These are phyloP conservation scores for Ampelomyces quisqualis DNA, from an alignment of 2,329 filamentous ascomycete genomes.

Conservation along the genomic window DNA sequence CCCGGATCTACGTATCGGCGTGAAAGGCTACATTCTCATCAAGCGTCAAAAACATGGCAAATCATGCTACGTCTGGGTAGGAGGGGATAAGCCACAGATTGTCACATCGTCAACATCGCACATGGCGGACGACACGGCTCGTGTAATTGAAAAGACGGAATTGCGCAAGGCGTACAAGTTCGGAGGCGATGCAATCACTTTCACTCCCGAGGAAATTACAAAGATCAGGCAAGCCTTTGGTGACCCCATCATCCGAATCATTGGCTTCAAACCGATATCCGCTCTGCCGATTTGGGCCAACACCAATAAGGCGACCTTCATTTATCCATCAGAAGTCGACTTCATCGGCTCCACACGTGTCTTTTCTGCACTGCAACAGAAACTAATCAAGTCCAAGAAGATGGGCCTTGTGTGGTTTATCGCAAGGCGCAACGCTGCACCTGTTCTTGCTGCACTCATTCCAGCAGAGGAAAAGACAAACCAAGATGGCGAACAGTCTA, in stretches of 20 bases:
- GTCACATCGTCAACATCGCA: slow-evolving; percentile 71
- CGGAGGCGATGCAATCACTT: slow-evolving; percentile 84
- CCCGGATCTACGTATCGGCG: slow-evolving; percentile 78
- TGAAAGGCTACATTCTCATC: slow-evolving; percentile 89
- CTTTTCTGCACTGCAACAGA: slow-evolving; percentile 87
- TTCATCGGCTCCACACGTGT: slow-evolving; percentile 89
- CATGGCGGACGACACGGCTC: slow-evolving; percentile 74
- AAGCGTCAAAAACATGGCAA: slow-evolving; percentile 79
- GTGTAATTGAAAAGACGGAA: slow-evolving; percentile 75
- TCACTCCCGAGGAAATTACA: slow-evolving; percentile 80
- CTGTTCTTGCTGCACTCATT: slow-evolving; percentile 76
- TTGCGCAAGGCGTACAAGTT: slow-evolving; percentile 95
- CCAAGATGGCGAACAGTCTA: slow-evolving; percentile 64
- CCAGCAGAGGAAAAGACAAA: slow-evolving; percentile 69
- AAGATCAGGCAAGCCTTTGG: slow-evolving; percentile 73
- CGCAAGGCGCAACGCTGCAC: slow-evolving; percentile 74
- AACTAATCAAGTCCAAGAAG: slow-evolving; percentile 75
- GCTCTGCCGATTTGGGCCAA: slow-evolving; percentile 81
- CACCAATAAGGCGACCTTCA: slow-evolving; percentile 81
- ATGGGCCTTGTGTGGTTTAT: slow-evolving; percentile 90
- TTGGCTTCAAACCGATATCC: slow-evolving; percentile 86
- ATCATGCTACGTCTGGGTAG: slow-evolving; percentile 84
- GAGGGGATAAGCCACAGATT: slow-evolving; percentile 82
- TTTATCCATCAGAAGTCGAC: slow-evolving; percentile 89
- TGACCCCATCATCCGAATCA: slow-evolving; percentile 77